Percentiles rank a stretch among this genome's conserved stretches.
Conservation (phyloP, 2,329 filamentous ascomycete species). For the Nothophoma quercina region DNA sequence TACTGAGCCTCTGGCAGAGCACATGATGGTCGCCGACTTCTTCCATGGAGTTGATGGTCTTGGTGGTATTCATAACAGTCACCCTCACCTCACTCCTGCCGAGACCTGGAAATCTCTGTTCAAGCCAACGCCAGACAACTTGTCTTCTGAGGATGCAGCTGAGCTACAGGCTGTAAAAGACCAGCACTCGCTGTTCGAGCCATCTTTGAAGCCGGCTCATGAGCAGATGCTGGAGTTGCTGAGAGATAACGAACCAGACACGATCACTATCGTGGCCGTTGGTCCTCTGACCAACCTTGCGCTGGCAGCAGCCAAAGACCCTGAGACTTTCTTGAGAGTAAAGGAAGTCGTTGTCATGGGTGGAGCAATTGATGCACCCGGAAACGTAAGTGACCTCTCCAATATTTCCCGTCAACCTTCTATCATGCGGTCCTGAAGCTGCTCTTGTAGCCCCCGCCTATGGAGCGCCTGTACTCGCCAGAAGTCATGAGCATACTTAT, state of each 20-base stretch:
- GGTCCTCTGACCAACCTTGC: constrained; percentile 95
- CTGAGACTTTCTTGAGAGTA: constrained; percentile 84
- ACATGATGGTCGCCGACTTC: constrained; percentile 72
- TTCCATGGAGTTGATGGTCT: constrained; percentile 69
- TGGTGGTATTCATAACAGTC: constrained; percentile 58
- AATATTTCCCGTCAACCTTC: not conserved
- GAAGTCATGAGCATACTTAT: constrained; percentile 27
- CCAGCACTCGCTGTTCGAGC: constrained; percentile 68
- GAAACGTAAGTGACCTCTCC: constrained; percentile 66
- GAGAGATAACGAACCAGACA: constrained; percentile 79
- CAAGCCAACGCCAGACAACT: constrained; percentile 41
- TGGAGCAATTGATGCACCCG: constrained; percentile 77
- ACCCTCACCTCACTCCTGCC: constrained; percentile 56
- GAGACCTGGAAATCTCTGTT: constrained; percentile 59
- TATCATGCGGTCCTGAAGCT: constrained; percentile 21
- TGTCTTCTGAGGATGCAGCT: constrained; percentile 43
- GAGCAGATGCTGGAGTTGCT: constrained; percentile 90
- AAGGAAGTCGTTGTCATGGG: constrained; percentile 98
- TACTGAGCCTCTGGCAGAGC: constrained; percentile 83
- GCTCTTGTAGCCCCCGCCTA: constrained; percentile 27
- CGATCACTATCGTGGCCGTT: constrained; percentile 87
- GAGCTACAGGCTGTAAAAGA: constrained; percentile 49
- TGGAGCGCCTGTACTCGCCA: constrained; percentile 31
- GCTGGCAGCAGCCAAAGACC: constrained; percentile 84
- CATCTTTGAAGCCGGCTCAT: constrained; percentile 77